Evolutionary conservation across 2,329 filamentous ascomycete genomes (phyloP).

Genomic region (Dactylellina haptotyla): DNA sequence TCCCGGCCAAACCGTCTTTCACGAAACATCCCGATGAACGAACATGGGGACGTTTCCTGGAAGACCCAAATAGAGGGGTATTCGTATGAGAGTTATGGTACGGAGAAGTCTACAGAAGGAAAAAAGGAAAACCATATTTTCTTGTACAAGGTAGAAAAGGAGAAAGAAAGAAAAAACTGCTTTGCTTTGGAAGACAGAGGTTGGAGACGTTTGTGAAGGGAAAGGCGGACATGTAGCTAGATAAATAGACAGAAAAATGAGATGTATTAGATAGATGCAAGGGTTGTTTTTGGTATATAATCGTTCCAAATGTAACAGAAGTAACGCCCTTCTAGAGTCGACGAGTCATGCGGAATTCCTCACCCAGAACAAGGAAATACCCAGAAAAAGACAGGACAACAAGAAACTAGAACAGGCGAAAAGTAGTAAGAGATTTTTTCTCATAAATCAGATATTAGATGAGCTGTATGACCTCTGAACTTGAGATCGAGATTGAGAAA

Average conservation of each 20-base stretch:
- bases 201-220: not conserved
- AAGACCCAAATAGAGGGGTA: constrained; percentile 22
- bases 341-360: constrained; percentile 54
- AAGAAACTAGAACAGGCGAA: constrained; percentile 13
- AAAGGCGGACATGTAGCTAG: constrained; percentile 1
- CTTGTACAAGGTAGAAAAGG: constrained; percentile 8
- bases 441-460: constrained; percentile 44
- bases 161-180: not conserved
- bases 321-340: constrained; percentile 52
- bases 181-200: constrained; percentile 17
- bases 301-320: constrained; percentile 53
- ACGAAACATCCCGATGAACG: constrained; percentile 39
- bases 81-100: constrained; percentile 4
- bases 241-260: constrained; percentile 5
- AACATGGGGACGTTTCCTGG: constrained; percentile 42
- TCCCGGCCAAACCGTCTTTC: constrained; percentile 22
- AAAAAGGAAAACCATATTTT: constrained; percentile 7
- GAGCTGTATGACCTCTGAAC: constrained; percentile 14
- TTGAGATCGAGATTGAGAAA: constrained; percentile 19
- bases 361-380: constrained; percentile 35
- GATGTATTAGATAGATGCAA: constrained; percentile 43
- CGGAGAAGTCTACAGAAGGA: constrained; percentile 2
- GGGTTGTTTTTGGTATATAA: constrained; percentile 53
- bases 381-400: constrained; percentile 14
- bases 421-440: constrained; percentile 3